Evolutionary conservation across 1,139 yeast genomes (phyloP).

Genomic region (Groenewaldozyma sp.): DNA sequence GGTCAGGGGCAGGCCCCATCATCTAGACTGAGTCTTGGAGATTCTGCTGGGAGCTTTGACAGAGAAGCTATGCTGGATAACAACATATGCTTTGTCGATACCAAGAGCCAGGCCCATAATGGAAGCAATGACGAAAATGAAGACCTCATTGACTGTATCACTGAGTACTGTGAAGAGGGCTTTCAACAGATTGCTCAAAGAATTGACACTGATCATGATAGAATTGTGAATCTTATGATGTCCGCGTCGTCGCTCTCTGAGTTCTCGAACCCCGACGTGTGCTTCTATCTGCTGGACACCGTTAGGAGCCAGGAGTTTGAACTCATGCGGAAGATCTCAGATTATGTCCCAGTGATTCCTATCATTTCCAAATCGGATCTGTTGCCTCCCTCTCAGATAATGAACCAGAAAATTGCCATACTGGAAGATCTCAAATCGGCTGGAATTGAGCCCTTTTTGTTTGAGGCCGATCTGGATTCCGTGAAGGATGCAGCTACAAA

Average conservation of each 20-base stretch:
- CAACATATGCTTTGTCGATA: conserved; percentile 24
- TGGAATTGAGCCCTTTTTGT: conserved; percentile 21
- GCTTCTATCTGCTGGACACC: conserved; percentile 21
- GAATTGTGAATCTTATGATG: conserved; percentile 17
- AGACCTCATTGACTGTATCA: conserved; percentile 14
- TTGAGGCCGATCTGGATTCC: conserved; percentile 19
- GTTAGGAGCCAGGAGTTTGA: conserved; percentile 20
- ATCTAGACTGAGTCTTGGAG: conserved; percentile 1
- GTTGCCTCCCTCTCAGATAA: conserved; percentile 10
- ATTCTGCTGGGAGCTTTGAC: neutral
- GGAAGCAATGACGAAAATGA: conserved; percentile 14
- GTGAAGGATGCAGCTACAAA: conserved; percentile 17
- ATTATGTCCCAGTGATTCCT: conserved; percentile 25
- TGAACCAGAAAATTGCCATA: conserved; percentile 16
- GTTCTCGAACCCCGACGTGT: conserved; percentile 26
- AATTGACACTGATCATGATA: conserved; percentile 23
- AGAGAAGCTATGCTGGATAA: conserved; percentile 18
- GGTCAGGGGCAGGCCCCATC: conserved; percentile 3
- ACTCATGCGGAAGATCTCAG: conserved; percentile 18
- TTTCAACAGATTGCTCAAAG: conserved; percentile 23
- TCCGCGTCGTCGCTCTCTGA: conserved; percentile 22
- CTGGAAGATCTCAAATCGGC: conserved; percentile 16
- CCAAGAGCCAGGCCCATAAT: conserved; percentile 13
- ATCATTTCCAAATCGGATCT: conserved; percentile 22
- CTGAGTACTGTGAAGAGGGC: conserved; percentile 21